Evolutionary conservation across 2,329 filamentous ascomycete species (phyloP), one percentile per base, ranked within the genome.

Genomic region (Ramularia collo-cygni): DNA sequence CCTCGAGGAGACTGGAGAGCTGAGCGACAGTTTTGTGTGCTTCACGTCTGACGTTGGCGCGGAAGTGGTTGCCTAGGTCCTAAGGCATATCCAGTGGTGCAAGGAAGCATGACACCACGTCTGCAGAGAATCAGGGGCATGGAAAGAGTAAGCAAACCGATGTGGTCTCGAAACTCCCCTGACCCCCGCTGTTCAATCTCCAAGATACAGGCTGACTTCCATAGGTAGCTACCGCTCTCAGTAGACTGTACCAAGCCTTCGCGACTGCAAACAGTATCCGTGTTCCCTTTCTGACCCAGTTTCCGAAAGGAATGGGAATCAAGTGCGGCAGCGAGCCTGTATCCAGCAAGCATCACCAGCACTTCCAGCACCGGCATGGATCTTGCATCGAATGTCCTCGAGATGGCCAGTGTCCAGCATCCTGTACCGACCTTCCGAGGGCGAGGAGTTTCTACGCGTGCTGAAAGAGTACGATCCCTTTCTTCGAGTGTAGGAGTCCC

Each of bases 41-140:
- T 81, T 81, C 65, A 72, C 80, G 64, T 75, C 69, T 1, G 76
- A 81, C 58, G 81, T 81, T 45, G 76, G 76, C 2, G 76, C 76
- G 8, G 76, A 79, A 48, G 76, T 76, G 8, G 73, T 72, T 12
- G 68, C 68, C 1, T 75, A 76, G n/a, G n/a, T n/a, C n/a, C n/a
- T 46, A 75, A 80, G 50, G 73, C 76, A 4, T 70, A 73, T 38
- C 76, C 76, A 0, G 72, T 78, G 38, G 68, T 78, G 4, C 64
- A 71, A 38, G 70, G 70, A 33, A 66, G 66, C 8, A 72, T 76
- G 47, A 69, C 76, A 51, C 65, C 71, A 3, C 71, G 75, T 48
- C 57, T 77, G 18, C 61, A 73, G 47, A 76, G 17, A 79, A 78
- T 44, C 65, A n/a, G n/a, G n/a, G n/a, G n/a, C n/a, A n/a, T n/a